Percentiles rank a stretch among this genome's conserved stretches.
Conservation (phyloP, 495 filamentous ascomycete genomes). For the Neurospora sublineolata region DNA sequence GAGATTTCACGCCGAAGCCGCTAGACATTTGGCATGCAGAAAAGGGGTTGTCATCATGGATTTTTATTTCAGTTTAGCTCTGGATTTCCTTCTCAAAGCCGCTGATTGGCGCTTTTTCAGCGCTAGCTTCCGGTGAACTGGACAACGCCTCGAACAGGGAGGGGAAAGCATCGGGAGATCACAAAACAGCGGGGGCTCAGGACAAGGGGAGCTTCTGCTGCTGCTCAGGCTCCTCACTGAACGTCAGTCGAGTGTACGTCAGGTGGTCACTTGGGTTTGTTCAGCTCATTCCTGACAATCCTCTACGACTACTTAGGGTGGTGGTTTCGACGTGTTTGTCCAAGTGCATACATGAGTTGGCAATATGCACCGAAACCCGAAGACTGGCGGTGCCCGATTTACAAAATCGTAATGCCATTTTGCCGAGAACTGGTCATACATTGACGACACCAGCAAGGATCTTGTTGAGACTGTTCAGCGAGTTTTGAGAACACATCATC, state of each 20-base stretch:
- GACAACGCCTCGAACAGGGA: neutral
- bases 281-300: neutral
- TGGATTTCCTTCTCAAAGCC: neutral
- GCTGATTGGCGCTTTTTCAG: neutral
- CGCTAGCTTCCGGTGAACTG: neutral
- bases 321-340: neutral
- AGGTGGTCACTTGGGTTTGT: neutral
- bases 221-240: neutral
- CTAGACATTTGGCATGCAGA: neutral
- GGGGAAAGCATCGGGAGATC: neutral
- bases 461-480: neutral
- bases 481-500: neutral
- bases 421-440: neutral
- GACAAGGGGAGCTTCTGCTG: neutral
- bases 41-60: neutral
- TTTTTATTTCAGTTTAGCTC: neutral
- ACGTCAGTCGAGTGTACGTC: neutral
- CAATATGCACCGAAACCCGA: neutral
- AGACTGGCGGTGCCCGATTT: neutral
- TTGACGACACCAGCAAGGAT: neutral
- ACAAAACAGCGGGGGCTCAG: neutral
- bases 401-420: neutral
- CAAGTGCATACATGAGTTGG: neutral
- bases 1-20: neutral
- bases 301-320: neutral